A percentile compares a stretch with the other conserved stretches of the same genome.
Conservation (phyloP, 441 rosid species). For the Melastoma candidum region DNA sequence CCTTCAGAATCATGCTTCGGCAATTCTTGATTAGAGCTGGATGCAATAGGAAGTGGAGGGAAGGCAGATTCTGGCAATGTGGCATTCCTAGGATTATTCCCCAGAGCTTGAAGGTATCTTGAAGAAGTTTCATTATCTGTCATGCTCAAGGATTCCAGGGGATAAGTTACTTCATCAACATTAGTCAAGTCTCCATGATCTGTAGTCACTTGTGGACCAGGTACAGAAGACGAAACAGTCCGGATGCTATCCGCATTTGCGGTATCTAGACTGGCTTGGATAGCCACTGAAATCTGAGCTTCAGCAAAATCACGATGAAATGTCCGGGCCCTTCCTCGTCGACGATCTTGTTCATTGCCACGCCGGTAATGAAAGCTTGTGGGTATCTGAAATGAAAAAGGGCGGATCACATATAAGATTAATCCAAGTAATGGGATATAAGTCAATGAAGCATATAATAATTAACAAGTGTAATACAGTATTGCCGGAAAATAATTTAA, state of each 20-base stretch:
- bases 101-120: slow-evolving; percentile 79
- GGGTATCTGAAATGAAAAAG: slow-evolving; percentile 47
- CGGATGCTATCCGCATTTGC: slow-evolving; percentile 32
- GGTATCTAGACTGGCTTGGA: slow-evolving; percentile 55
- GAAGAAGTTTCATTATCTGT: slow-evolving; percentile 51
- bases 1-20: slow-evolving; percentile 36
- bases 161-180: slow-evolving; percentile 47
- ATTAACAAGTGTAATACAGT: too few relatives aligned
- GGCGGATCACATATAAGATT: slow-evolving; percentile 3
- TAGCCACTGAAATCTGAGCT: slow-evolving; percentile 54
- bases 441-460: too few relatives aligned
- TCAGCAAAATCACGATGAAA: slow-evolving; percentile 61
- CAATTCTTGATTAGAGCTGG: slow-evolving; percentile 35
- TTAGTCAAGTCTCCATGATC: slow-evolving; percentile 30
- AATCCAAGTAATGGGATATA: background rate
- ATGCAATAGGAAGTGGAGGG: slow-evolving; percentile 59
- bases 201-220: slow-evolving; percentile 32
- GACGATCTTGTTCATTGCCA: slow-evolving; percentile 58
- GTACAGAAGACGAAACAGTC: slow-evolving; percentile 41
- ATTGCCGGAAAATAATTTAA: too few relatives aligned
- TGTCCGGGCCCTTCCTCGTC: slow-evolving; percentile 61
- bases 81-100: slow-evolving; percentile 36
- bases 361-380: slow-evolving; percentile 78
- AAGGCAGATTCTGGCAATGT: slow-evolving; percentile 68
- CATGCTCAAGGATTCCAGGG: slow-evolving; percentile 53